Evolutionary conservation across 805 yeast species (phyloP), one percentile per base, ranked within the genome.

Genomic region (Ascoidea asiatica): DNA sequence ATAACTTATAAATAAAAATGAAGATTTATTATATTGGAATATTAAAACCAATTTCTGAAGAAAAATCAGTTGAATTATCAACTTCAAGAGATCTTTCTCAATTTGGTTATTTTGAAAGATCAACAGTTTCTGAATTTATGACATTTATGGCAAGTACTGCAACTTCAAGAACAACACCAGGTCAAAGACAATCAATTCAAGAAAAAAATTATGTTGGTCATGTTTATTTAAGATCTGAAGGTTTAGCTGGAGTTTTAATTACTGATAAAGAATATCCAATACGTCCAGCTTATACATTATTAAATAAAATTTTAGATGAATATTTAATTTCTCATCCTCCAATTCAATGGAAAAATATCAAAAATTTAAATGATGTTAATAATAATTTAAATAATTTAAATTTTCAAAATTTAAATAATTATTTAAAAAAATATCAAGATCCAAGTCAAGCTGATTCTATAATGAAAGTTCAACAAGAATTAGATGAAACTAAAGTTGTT

Each of bases 361-460:
- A 70, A 2, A 76, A 71, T 46, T 67, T 72, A 1, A 59, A 59
- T 39, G 52, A 59, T 45, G 53, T 50, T 65, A 46, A 69, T 58
- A 47, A 49, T 21, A 41, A 43, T 52, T 74, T 29, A 29, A 15
- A 15, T 29, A 8, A 29, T 13, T 67, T 81, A 45, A 63, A 65
- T 37, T 78, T 73, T 59, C 75, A 75, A 21, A 76, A 74, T 48
- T 69, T 90, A 55, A 83, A 79, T 29, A 66, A 64, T 21, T 88
- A 88, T 60, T 66, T 92, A 53, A 66, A 69, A 54, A 85, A 85
- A 57, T 92, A 92, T 65, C 98, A 92, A 66, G 95, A 92, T 61
- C 99, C 99, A 23, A 73, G 82, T 38, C 95, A 92, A 67, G 97
- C 97, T 0, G 99, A 92, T 61, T 82, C 96, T 8, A 79, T 92